Percentiles rank a stretch among this genome's conserved stretches.
Conservation (phyloP, 176 grass and related monocot species). For the Oropetium thomaeum region DNA sequence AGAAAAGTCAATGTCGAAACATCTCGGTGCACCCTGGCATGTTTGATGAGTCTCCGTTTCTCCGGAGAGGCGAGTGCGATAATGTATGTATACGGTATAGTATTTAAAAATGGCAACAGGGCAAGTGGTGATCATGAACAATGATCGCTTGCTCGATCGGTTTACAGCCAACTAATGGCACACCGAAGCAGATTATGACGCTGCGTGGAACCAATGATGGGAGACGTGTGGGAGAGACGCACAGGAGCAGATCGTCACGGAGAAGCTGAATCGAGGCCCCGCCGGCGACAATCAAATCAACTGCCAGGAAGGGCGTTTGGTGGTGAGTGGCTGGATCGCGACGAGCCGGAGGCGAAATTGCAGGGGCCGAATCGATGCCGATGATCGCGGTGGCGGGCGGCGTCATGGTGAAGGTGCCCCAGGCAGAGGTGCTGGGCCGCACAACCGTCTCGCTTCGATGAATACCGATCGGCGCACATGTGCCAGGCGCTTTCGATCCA, state of each 20-base stretch:
- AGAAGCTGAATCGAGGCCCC: background rate
- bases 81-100: background rate
- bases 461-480: background rate
- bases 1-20: background rate
- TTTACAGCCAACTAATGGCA: background rate
- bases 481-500: no score
- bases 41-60: no score
- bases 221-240: background rate
- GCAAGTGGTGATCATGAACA: background rate
- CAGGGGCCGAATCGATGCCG: background rate
- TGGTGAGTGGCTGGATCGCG: no score
- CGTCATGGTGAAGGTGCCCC: background rate
- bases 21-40: background rate
- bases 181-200: conserved; percentile 11
- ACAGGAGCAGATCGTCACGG: conserved; percentile 3
- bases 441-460: background rate
- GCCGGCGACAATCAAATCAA: no score
- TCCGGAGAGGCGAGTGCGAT: background rate
- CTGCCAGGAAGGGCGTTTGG: background rate
- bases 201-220: conserved; percentile 27
- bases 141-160: background rate
- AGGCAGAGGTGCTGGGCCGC: background rate
- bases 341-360: background rate
- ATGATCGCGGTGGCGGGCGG: background rate
- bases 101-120: no score